Evolutionary conservation across 805 yeast species (phyloP), one percentile per base, ranked within the genome.

Genomic region (Hanseniaspora clermontiae): DNA sequence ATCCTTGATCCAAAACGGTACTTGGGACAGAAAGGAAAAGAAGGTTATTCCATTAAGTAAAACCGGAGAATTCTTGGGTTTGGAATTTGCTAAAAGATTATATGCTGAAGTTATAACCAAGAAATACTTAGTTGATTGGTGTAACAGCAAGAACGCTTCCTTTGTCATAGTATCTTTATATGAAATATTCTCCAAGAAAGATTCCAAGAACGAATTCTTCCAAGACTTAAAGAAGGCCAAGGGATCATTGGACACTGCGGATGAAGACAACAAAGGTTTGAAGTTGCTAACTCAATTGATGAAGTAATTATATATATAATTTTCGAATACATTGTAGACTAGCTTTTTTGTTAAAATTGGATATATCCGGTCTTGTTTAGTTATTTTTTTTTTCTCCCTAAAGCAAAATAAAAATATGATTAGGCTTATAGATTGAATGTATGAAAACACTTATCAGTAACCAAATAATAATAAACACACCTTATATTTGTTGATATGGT

Each of bases 1-100:
- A 68, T 73, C 87, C 0, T 72, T 88, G 63, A 84, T 88, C 61
- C 95, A 86, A 69, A 91, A 90, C 59, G 90, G 90, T 63, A 87
- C 82, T 65, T 87, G 88, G 84, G 82, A 83, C 64, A 78, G 76
- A 64, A 80, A 81, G 70, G 79, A 74, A 62, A 80, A 75, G 69
- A 75, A 70, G 64, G 71, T 75, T 49, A 76, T 64, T 57, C 74
- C 74, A 57, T 61, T 75, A 46, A 75, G 72, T 12, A 70, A 63
- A 51, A 71, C 68, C 59, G 27, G 31, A 6, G 74, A 72, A 66
- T 81, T 70, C 55, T 69, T 72, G 17, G 91, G 93, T 10, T 66
- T 71, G 15, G 78, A 75, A 24, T 84, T 84, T 68, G 87, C 90
- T 8, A 64, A 63, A 19, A 76, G 70, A 60, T 74, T 80, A 57